phyloP scores from a whole-genome alignment of 1,284 basidiomycete species.

The Naganishia sp. region DNA sequence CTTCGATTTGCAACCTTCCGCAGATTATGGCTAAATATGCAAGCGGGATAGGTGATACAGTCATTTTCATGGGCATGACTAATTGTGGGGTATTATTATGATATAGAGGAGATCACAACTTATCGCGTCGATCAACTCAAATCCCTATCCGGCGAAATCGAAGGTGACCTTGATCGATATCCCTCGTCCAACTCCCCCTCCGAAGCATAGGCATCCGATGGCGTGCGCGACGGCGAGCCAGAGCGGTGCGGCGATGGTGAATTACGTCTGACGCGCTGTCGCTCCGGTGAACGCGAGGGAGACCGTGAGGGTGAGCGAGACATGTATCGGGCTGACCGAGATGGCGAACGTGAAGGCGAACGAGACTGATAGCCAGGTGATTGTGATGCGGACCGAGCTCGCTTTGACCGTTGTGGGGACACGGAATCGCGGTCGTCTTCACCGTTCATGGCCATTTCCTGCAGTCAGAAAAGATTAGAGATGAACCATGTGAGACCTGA shows the following conservation, averaged over 20 bases:
- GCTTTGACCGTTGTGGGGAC: neutral
- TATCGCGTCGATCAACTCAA: slow-evolving; percentile 14
- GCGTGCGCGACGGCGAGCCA: slow-evolving; percentile 19
- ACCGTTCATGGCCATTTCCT: slow-evolving; percentile 19
- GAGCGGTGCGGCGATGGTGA: neutral
- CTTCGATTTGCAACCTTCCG: neutral
- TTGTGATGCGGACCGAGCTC: slow-evolving; percentile 2
- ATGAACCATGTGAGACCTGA: neutral
- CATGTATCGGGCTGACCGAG: slow-evolving; percentile 19
- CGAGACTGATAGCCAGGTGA: slow-evolving; percentile 20
- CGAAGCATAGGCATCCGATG: slow-evolving; percentile 31
- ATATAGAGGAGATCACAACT: neutral
- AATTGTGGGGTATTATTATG: too few species aligned
- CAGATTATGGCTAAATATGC: too few species aligned
- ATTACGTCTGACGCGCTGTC: neutral
- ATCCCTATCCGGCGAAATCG: slow-evolving; percentile 26
- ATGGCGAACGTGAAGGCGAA: slow-evolving; percentile 17
- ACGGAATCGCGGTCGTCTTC: slow-evolving; percentile 13
- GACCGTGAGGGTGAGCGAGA: slow-evolving; percentile 24
- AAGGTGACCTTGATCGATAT: slow-evolving; percentile 22
- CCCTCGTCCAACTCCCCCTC: slow-evolving; percentile 25
- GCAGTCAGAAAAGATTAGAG: neutral
- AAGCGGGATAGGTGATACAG: too few species aligned
- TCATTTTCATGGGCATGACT: too few species aligned
- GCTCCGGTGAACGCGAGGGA: slow-evolving; percentile 6